Evolutionary conservation across 352 stramenopile genomes (phyloP).

Genomic region (Globisporangium alternatum): DNA sequence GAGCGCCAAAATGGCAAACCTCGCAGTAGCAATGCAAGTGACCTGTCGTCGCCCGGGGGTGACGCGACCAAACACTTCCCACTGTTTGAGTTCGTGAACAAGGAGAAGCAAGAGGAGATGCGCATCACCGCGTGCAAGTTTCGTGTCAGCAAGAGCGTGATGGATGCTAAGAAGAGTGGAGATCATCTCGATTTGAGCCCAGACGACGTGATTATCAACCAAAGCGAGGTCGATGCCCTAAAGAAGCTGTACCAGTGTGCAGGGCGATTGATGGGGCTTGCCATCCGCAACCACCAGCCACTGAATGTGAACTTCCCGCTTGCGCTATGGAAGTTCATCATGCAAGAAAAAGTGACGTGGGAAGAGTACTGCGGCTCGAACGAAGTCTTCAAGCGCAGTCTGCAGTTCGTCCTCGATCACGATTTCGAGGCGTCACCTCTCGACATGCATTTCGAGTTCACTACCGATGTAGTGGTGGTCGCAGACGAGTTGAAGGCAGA

Average conservation of each 20-base stretch:
- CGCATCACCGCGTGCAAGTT: slow-evolving; percentile 29
- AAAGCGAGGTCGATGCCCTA: slow-evolving; percentile 31
- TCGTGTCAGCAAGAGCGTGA: slow-evolving; percentile 28
- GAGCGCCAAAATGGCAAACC: slow-evolving; percentile 13
- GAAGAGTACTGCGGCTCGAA: slow-evolving; percentile 59
- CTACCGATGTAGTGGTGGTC: slow-evolving; percentile 38
- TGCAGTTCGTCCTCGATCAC: slow-evolving; percentile 63
- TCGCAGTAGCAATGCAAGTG: neutral
- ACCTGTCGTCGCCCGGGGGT: slow-evolving; percentile 7
- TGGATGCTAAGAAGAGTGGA: slow-evolving; percentile 35
- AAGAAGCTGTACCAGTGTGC: slow-evolving; percentile 64
- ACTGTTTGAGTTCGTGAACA: slow-evolving; percentile 46
- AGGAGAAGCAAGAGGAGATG: slow-evolving; percentile 28
- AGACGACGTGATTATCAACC: slow-evolving; percentile 42
- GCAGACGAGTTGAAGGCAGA: slow-evolving; percentile 17
- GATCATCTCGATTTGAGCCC: slow-evolving; percentile 29
- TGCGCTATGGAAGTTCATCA: slow-evolving; percentile 72
- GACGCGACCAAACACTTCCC: slow-evolving; percentile 48
- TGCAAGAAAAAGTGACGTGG: slow-evolving; percentile 44
- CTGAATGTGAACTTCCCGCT: slow-evolving; percentile 55
- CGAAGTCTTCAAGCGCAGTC: slow-evolving; percentile 53
- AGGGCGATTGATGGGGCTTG: slow-evolving; percentile 59
- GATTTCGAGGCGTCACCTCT: slow-evolving; percentile 54
- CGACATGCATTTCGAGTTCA: slow-evolving; percentile 74
- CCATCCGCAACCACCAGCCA: slow-evolving; percentile 69